These are phyloP conservation scores for Sarocladium kiliense DNA, from an alignment of 2,329 filamentous ascomycete genomes.

Conservation along the genomic window DNA sequence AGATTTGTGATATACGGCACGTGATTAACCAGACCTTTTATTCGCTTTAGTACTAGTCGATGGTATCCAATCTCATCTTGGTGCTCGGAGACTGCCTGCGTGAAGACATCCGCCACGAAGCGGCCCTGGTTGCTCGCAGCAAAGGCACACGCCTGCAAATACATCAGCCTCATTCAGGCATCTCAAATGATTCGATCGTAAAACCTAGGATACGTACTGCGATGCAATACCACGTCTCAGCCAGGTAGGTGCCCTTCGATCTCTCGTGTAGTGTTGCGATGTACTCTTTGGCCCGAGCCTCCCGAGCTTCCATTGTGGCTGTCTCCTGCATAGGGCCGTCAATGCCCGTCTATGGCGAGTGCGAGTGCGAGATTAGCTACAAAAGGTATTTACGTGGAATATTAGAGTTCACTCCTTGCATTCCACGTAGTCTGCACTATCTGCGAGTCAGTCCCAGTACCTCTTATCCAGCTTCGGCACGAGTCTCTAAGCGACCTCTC, in stretches of 20 bases:
- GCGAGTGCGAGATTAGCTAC: too few species aligned
- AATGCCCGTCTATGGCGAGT: neutral
- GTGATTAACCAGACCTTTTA: conserved; percentile 10
- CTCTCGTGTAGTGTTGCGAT: conserved; percentile 10
- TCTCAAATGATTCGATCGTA: neutral
- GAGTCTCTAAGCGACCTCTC: too few species aligned
- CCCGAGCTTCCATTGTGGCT: conserved; percentile 9
- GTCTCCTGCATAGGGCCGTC: neutral
- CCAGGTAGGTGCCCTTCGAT: conserved; percentile 9
- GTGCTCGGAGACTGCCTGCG: conserved; percentile 7
- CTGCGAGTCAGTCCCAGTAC: too few species aligned
- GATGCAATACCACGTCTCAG: conserved; percentile 16
- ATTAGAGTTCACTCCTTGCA: too few species aligned
- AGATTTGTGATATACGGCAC: too few species aligned
- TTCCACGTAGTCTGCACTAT: too few species aligned
- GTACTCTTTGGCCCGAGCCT: conserved; percentile 10
- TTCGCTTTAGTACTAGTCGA: conserved; percentile 12
- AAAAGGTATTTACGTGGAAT: too few species aligned
- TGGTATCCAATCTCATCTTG: conserved; percentile 12
- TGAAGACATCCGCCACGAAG: conserved; percentile 15
- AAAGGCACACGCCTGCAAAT: conserved; percentile 13
- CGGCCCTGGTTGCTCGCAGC: conserved; percentile 15
- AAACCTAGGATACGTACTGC: conserved; percentile 4
- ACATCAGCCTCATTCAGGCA: neutral
- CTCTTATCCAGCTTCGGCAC: too few species aligned